Percentiles rank a stretch among this genome's conserved stretches.
Conservation (phyloP, 176 grass and related monocot genomes). For the Carex cristatella region DNA sequence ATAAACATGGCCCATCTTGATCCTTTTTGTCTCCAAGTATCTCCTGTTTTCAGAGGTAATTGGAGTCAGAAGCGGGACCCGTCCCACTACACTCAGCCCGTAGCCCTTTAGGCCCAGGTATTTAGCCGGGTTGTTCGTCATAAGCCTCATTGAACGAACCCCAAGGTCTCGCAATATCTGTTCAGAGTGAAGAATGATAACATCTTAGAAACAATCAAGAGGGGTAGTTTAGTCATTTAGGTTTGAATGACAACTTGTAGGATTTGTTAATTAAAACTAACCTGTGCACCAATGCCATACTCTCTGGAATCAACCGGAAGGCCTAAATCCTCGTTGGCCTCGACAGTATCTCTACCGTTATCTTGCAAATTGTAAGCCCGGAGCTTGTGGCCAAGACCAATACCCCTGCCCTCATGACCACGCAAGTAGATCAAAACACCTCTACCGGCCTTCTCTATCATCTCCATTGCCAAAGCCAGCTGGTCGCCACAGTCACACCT, state of each 20-base stretch:
- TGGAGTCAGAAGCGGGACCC: constrained; percentile 74
- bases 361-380: constrained; percentile 76
- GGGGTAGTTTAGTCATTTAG: neutral
- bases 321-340: constrained; percentile 76
- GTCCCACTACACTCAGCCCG: constrained; percentile 69
- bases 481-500: constrained; percentile 74
- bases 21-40: constrained; percentile 82
- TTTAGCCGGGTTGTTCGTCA: constrained; percentile 93
- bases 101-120: constrained; percentile 79
- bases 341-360: constrained; percentile 58
- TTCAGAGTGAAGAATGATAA: constrained; percentile 3
- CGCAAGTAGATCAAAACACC: constrained; percentile 74
- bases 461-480: constrained; percentile 68
- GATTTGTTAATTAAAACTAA: constrained; percentile 16
- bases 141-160: constrained; percentile 76
- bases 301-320: constrained; percentile 69
- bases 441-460: constrained; percentile 69
- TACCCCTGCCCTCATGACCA: constrained; percentile 78
- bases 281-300: constrained; percentile 79
- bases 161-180: constrained; percentile 75
- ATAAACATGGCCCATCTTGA: constrained; percentile 83
- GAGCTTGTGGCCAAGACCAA: constrained; percentile 68
- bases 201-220: neutral
- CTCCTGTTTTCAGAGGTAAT: constrained; percentile 71
- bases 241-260: neutral